phyloP scores from a whole-genome alignment of 2,329 filamentous ascomycete species.

The Sporothrix protearum region DNA sequence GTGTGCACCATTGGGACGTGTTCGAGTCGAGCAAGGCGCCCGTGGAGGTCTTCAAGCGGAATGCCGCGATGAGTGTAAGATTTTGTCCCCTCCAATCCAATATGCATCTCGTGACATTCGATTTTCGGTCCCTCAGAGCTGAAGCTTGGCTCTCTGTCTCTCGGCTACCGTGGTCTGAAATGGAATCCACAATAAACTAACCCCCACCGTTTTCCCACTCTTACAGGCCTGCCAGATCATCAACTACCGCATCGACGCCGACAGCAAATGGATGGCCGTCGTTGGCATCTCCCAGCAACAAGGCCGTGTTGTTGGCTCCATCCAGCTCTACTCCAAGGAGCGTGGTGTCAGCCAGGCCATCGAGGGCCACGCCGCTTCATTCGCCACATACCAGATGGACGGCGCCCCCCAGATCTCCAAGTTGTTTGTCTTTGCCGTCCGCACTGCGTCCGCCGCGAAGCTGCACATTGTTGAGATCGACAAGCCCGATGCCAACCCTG shows the following conservation, averaged over 20 bases:
- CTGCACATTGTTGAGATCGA: conserved; percentile 98
- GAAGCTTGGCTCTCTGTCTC: neutral
- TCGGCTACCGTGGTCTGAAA: neutral
- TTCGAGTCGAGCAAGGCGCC: conserved; percentile 78
- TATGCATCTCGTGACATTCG: neutral
- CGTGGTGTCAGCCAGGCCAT: conserved; percentile 97
- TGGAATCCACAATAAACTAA: neutral
- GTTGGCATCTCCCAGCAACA: conserved; percentile 93
- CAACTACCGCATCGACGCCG: conserved; percentile 94
- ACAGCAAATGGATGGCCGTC: conserved; percentile 97
- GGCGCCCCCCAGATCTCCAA: conserved; percentile 88
- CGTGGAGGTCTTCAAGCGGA: conserved; percentile 90
- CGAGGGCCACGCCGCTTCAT: conserved; percentile 93
- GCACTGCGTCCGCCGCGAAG: conserved; percentile 85
- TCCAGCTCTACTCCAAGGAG: conserved; percentile 96
- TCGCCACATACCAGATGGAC: conserved; percentile 83
- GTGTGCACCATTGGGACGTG: conserved; percentile 97
- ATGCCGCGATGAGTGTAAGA: conserved; percentile 80
- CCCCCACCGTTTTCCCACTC: neutral
- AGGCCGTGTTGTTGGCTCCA: conserved; percentile 88
- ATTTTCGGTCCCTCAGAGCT: neutral
- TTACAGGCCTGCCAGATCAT: conserved; percentile 87
- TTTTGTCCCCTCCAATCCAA: conserved; percentile 19
- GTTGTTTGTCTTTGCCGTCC: conserved; percentile 93
- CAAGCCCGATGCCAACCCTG: conserved; percentile 81